phyloP scores from a whole-genome alignment of 148 eudicot species.

The Camellia granthamiana region DNA sequence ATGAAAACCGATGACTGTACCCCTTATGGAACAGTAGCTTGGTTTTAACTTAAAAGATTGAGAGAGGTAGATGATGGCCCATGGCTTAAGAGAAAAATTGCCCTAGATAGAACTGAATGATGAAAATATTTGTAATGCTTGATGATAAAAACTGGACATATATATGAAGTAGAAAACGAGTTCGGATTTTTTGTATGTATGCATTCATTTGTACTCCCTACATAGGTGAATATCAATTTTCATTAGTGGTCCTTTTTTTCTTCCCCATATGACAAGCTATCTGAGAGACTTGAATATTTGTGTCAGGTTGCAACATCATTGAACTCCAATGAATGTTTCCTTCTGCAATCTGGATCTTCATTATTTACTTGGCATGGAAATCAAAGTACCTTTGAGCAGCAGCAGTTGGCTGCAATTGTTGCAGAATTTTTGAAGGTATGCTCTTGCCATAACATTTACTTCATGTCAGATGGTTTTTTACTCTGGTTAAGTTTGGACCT shows the following conservation, averaged over 20 bases:
- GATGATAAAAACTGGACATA: neutral
- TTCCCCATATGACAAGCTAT: neutral
- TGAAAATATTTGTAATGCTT: neutral
- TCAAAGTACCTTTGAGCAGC: slow-evolving; percentile 90
- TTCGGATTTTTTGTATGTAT: neutral
- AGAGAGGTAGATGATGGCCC: neutral
- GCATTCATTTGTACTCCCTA: neutral
- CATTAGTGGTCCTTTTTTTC: neutral
- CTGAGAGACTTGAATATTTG: neutral
- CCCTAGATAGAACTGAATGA: neutral
- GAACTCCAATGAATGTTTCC: slow-evolving; percentile 78
- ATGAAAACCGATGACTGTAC: neutral
- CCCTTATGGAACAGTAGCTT: neutral
- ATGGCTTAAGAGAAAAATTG: neutral
- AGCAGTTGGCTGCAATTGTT: slow-evolving; percentile 74
- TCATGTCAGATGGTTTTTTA: neutral
- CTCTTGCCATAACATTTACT: slow-evolving; percentile 10
- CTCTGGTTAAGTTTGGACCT: neutral
- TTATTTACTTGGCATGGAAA: slow-evolving; percentile 84
- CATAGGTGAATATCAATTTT: neutral
- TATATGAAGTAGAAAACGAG: neutral
- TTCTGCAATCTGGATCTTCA: slow-evolving; percentile 84
- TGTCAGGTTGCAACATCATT: slow-evolving; percentile 75
- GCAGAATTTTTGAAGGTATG: slow-evolving; percentile 90
- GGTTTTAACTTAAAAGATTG: neutral